These are phyloP conservation scores for Amphibolis antarctica DNA, from an alignment of 106 monocot species.

Conservation along the genomic window DNA sequence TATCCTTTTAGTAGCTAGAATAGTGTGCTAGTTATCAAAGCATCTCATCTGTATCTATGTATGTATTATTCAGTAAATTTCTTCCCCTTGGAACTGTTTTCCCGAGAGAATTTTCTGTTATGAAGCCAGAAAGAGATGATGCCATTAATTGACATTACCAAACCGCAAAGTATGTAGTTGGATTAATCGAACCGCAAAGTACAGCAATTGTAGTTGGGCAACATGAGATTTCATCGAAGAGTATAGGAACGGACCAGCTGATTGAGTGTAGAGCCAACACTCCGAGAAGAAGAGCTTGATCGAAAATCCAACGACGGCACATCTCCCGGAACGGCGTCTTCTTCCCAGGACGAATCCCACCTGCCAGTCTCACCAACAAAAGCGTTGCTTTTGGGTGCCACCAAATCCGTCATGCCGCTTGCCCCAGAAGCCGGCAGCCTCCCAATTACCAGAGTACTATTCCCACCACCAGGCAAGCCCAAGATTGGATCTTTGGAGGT, in stretches of 20 bases:
- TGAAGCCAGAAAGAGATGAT: too few species aligned
- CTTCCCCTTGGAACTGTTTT: too few species aligned
- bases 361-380: neutral
- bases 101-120: too few species aligned
- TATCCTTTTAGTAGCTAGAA: too few species aligned
- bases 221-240: neutral
- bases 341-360: neutral
- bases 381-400: neutral
- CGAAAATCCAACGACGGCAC: neutral
- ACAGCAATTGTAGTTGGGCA: neutral
- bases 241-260: conserved; percentile 1
- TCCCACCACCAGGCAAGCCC: neutral
- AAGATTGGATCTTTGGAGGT: neutral
- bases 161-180: too few species aligned
- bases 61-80: too few species aligned
- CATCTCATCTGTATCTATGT: too few species aligned
- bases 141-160: too few species aligned
- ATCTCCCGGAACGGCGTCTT: neutral
- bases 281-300: neutral
- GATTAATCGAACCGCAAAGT: neutral
- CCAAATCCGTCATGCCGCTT: neutral
- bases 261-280: conserved; percentile 2
- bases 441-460: neutral
- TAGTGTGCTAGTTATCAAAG: too few species aligned
- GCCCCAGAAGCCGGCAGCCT: neutral